Evolutionary conservation across 306 rosid species (phyloP).

Genomic region (Malus sieversii): DNA sequence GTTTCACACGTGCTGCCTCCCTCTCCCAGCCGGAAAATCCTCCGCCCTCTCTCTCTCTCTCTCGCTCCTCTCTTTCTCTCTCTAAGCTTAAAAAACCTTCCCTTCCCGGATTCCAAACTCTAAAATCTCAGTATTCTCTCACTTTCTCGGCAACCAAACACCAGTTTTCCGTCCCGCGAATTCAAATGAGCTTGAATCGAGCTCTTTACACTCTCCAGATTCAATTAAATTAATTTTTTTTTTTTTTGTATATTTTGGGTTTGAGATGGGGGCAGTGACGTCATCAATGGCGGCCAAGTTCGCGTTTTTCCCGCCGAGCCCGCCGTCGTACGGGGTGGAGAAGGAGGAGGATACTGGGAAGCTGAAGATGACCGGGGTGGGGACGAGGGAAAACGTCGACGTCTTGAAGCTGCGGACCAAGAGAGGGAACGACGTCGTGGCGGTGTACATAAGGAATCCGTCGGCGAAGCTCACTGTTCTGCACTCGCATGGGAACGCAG

Average conservation of each 20-base stretch:
- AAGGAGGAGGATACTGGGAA: conserved; percentile 42
- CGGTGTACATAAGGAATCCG: conserved; percentile 53
- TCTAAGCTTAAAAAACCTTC: background rate
- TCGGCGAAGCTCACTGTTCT: conserved; percentile 65
- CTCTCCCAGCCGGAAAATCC: conserved; percentile 49
- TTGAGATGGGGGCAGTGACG: conserved; percentile 71
- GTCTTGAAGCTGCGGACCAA: conserved; percentile 72
- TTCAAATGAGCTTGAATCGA: background rate
- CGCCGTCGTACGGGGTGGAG: conserved; percentile 68
- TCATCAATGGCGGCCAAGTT: conserved; percentile 96
- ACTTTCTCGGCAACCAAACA: background rate
- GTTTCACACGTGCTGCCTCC: conserved; percentile 58
- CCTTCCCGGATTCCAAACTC: conserved; percentile 23
- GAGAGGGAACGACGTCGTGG: conserved; percentile 68
- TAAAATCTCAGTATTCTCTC: background rate
- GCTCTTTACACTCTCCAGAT: background rate
- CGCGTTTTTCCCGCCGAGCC: conserved; percentile 85
- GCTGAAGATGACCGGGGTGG: conserved; percentile 46
- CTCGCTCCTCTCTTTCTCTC: background rate
- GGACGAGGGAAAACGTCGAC: conserved; percentile 59
- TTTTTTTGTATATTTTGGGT: background rate
- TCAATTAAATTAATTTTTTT: background rate
- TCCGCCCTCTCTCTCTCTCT: background rate
- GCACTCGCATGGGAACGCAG: conserved; percentile 90
- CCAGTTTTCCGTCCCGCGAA: background rate